A percentile compares a stretch with the other conserved stretches of the same genome.
Evolutionary conservation across 768 basidiomycete species (phyloP).

Genomic region (Naganishia onofrii): DNA sequence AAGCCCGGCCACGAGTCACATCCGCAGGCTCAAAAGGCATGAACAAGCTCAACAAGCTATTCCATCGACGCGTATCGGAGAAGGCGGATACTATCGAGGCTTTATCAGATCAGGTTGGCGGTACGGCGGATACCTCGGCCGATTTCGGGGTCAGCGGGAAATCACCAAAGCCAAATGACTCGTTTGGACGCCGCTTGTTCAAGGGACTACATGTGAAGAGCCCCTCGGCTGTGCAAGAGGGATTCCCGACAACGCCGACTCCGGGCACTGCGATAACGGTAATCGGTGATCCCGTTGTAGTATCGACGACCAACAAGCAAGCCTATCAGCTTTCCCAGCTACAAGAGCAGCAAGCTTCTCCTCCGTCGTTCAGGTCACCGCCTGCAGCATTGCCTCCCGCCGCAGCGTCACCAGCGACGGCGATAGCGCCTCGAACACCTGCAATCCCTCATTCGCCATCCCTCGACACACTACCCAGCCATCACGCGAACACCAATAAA

Average conservation of each 20-base stretch:
- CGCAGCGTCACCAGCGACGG: neutral
- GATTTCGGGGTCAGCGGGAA: neutral
- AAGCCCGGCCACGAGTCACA: neutral
- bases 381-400: neutral
- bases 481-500: neutral
- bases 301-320: conserved; percentile 17
- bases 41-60: conserved; percentile 26
- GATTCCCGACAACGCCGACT: neutral
- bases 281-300: conserved; percentile 12
- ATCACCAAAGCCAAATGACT: conserved; percentile 13
- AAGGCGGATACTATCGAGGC: neutral
- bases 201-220: conserved; percentile 18
- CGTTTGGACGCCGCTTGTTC: conserved; percentile 24
- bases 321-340: conserved; percentile 10
- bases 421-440: neutral
- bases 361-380: conserved; percentile 9
- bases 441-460: conserved; percentile 9
- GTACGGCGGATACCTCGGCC: neutral
- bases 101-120: neutral
- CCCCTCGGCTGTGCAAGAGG: conserved; percentile 4
- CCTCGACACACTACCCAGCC: conserved; percentile 8
- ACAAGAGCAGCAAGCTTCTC: conserved; percentile 10
- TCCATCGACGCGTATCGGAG: conserved; percentile 24
- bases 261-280: neutral
- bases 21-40: conserved; percentile 20